Percentiles rank a stretch among this genome's conserved stretches.
phyloP scores from a whole-genome alignment of 2,329 filamentous ascomycete genomes.

The Colletotrichum simmondsii region DNA sequence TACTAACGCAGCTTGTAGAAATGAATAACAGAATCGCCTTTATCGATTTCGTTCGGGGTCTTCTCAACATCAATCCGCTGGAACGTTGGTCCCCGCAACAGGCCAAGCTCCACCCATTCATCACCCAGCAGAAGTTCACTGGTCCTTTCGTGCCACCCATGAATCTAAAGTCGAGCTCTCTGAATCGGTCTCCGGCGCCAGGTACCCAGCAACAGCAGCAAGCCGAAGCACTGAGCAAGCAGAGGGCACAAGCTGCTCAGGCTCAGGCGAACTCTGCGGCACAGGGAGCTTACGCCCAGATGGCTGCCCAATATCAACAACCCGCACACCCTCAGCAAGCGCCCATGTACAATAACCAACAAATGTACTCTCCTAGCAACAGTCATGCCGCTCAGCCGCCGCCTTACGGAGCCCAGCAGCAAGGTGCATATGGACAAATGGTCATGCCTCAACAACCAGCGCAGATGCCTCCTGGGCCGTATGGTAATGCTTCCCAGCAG shows the following conservation, averaged over 20 bases:
- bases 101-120: constrained; percentile 96
- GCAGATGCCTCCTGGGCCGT: constrained; percentile 74
- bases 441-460: constrained; percentile 74
- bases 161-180: constrained; percentile 89
- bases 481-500: constrained; percentile 65
- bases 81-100: constrained; percentile 98
- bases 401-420: constrained; percentile 82
- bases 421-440: constrained; percentile 78
- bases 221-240: constrained; percentile 92
- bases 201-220: constrained; percentile 97
- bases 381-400: constrained; percentile 74
- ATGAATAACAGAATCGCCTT: constrained; percentile 98
- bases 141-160: constrained; percentile 96
- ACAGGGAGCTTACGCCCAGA: constrained; percentile 68
- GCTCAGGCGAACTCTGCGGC: constrained; percentile 76
- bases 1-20: constrained; percentile 67
- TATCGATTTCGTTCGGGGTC: constrained; percentile 95
- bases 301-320: constrained; percentile 60
- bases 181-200: constrained; percentile 88
- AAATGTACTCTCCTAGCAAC: constrained; percentile 76
- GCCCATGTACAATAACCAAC: constrained; percentile 84
- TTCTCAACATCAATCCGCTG: constrained; percentile 93
- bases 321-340: constrained; percentile 60
- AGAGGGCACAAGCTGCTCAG: constrained; percentile 79
- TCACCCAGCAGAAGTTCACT: constrained; percentile 97